A percentile compares a stretch with the other conserved stretches of the same genome.
phyloP scores from a whole-genome alignment of 495 filamentous ascomycete genomes.

The Xylaria scruposa region DNA sequence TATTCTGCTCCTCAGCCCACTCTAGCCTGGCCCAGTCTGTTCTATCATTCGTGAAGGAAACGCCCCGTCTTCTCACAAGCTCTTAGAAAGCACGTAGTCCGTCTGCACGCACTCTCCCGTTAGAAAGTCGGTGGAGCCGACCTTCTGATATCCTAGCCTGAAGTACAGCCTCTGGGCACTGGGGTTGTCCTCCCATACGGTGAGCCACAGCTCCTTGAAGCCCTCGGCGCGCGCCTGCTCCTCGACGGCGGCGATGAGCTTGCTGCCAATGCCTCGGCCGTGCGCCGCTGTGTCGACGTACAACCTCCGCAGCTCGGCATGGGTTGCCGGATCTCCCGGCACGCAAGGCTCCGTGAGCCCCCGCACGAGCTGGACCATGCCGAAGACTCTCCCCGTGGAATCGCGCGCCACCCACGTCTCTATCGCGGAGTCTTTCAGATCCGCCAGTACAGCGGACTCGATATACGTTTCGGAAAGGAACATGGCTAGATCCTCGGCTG shows the following conservation, averaged over 20 bases:
- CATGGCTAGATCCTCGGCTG: constrained; percentile 39
- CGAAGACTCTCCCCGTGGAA: constrained; percentile 34
- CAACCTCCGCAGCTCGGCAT: constrained; percentile 48
- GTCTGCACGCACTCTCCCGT: constrained; percentile 43
- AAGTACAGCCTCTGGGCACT: constrained; percentile 44
- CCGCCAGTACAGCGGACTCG: constrained; percentile 32
- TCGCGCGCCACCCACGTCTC: constrained; percentile 40
- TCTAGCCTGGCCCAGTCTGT: neutral
- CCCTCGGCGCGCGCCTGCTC: constrained; percentile 42
- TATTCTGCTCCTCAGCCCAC: neutral
- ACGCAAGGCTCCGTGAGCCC: constrained; percentile 43
- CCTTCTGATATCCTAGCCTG: constrained; percentile 41
- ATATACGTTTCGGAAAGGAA: constrained; percentile 43
- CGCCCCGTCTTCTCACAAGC: neutral
- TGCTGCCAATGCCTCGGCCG: constrained; percentile 43
- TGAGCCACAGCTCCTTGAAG: constrained; percentile 47
- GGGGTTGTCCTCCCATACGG: constrained; percentile 51
- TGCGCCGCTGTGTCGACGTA: constrained; percentile 46
- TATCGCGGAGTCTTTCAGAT: constrained; percentile 38
- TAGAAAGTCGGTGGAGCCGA: constrained; percentile 43
- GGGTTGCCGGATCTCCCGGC: constrained; percentile 28
- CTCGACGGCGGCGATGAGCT: constrained; percentile 42
- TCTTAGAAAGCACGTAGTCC: constrained; percentile 39
- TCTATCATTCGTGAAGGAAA: neutral
- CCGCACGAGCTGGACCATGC: constrained; percentile 46